Evolutionary conservation across 345 rosid genomes (phyloP).

Genomic region (Zanthoxylum bungeanum): DNA sequence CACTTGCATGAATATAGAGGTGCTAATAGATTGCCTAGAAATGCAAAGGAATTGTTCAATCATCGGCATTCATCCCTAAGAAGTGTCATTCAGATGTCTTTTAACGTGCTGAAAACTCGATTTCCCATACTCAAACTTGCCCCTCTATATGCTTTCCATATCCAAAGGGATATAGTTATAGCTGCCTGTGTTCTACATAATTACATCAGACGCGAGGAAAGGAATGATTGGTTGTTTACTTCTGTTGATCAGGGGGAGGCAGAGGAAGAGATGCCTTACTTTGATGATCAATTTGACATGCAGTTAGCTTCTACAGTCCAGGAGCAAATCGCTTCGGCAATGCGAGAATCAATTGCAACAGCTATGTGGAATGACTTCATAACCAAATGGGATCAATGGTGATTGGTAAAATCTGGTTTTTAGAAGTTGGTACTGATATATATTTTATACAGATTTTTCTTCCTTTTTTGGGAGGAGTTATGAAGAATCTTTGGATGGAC

Average conservation of each 20-base stretch:
- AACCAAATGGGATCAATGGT: conserved; percentile 67
- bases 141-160: conserved; percentile 61
- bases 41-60: conserved; percentile 64
- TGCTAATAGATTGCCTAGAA: conserved; percentile 60
- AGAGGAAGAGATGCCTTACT: conserved; percentile 39
- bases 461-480: not conserved
- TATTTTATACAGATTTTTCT: not conserved
- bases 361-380: conserved; percentile 80
- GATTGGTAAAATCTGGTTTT: conserved; percentile 8
- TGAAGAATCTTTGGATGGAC: not conserved
- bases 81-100: conserved; percentile 46
- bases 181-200: conserved; percentile 78
- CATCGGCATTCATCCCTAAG: conserved; percentile 64
- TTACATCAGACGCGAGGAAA: conserved; percentile 56
- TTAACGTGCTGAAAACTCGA: conserved; percentile 54
- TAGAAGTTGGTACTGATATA: not conserved
- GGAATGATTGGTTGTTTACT: conserved; percentile 70
- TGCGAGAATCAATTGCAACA: conserved; percentile 54
- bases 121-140: conserved; percentile 77
- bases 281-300: conserved; percentile 55
- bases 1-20: conserved; percentile 56
- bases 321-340: conserved; percentile 46
- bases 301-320: conserved; percentile 43
- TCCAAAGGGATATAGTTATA: conserved; percentile 85
- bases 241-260: conserved; percentile 29